Percentiles rank a stretch among this genome's conserved stretches.
Evolutionary conservation across 306 rosid genomes (phyloP).

Genomic region (Trifolium fragiferum): DNA sequence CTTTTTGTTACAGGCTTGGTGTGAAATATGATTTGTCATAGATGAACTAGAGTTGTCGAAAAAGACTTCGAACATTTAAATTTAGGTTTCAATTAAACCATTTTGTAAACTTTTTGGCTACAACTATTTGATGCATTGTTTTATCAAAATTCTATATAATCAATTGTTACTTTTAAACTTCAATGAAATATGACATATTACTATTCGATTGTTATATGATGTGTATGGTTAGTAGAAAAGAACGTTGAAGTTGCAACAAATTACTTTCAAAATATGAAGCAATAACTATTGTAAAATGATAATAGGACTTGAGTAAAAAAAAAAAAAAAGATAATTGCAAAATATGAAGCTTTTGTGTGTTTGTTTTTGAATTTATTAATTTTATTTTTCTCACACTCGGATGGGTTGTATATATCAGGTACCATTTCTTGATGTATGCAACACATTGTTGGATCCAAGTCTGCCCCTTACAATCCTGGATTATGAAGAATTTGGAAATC

Average conservation of each 20-base stretch:
- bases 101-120: neutral
- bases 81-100: neutral
- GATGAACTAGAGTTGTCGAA: neutral
- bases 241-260: too few relatives aligned
- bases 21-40: slow-evolving; percentile 11
- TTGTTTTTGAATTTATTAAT: too few relatives aligned
- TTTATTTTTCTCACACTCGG: slow-evolving; percentile 30
- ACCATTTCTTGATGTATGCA: slow-evolving; percentile 94
- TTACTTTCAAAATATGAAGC: too few relatives aligned
- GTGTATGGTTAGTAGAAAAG: too few relatives aligned
- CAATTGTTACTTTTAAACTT: slow-evolving; percentile 17
- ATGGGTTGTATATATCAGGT: slow-evolving; percentile 57
- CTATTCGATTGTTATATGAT: neutral
- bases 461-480: slow-evolving; percentile 89
- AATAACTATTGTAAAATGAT: too few relatives aligned
- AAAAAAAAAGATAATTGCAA: too few relatives aligned
- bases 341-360: too few relatives aligned
- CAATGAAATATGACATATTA: neutral
- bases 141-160: slow-evolving; percentile 22
- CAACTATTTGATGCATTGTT: slow-evolving; percentile 5
- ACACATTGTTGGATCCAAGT: slow-evolving; percentile 85
- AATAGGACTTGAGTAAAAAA: too few relatives aligned
- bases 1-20: too few relatives aligned
- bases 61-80: slow-evolving; percentile 33
- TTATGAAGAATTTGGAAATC: slow-evolving; percentile 94